These are phyloP conservation scores for Schizosaccharomyces japonicus DNA, from an alignment of 805 yeast genomes.

Conservation along the genomic window DNA sequence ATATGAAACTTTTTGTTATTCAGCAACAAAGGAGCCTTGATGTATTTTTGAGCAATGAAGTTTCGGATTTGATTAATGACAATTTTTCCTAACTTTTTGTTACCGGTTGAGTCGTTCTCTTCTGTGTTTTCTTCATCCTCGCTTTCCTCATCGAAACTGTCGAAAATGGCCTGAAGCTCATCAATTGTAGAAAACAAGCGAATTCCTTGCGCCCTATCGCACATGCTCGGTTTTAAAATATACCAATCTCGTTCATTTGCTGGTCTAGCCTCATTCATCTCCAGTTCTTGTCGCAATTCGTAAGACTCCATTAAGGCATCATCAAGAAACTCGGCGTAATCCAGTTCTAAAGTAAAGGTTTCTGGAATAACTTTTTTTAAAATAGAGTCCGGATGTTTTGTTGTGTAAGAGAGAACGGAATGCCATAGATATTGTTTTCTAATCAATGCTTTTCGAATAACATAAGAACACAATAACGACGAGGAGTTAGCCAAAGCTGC, in stretches of 20 bases:
- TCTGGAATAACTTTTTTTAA: conserved; percentile 44
- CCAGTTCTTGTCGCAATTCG: conserved; percentile 62
- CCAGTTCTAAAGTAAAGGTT: conserved; percentile 61
- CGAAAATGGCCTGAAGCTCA: conserved; percentile 61
- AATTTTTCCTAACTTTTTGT: conserved; percentile 16
- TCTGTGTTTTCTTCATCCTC: conserved; percentile 37
- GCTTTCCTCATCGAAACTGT: conserved; percentile 59
- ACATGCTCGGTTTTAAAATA: conserved; percentile 91
- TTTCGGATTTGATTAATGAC: conserved; percentile 74
- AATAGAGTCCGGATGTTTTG: conserved; percentile 49
- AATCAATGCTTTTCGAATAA: conserved; percentile 58
- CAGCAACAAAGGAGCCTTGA: conserved; percentile 42
- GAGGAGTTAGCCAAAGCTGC: background rate
- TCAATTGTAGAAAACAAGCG: conserved; percentile 54
- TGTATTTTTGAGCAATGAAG: conserved; percentile 70
- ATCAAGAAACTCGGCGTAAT: conserved; percentile 86
- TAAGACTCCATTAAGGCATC: conserved; percentile 81
- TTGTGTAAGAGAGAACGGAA: conserved; percentile 48
- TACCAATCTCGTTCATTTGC: conserved; percentile 21
- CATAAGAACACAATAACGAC: background rate
- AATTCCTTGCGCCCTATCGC: conserved; percentile 92
- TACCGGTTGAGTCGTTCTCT: conserved; percentile 18
- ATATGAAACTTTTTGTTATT: conserved; percentile 63
- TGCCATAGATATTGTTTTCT: conserved; percentile 77
- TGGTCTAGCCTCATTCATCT: conserved; percentile 17